Evolutionary conservation across 129 eudicot species (phyloP).

Genomic region (Arctium minus): DNA sequence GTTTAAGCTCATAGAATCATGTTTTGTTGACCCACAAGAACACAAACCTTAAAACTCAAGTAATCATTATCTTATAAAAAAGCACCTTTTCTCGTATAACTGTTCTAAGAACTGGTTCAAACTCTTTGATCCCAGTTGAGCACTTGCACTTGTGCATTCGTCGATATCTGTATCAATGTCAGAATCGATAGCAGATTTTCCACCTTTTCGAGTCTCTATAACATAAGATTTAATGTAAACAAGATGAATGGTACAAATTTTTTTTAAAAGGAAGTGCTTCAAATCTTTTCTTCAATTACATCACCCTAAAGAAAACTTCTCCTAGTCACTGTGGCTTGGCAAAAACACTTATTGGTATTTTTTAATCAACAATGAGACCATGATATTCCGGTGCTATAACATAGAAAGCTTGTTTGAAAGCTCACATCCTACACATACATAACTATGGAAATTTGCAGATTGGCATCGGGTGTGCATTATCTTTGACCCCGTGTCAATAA

Average conservation of each 20-base stretch:
- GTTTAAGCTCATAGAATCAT: background rate
- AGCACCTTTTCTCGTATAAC: slow-evolving; percentile 36
- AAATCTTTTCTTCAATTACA: background rate
- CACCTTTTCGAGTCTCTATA: slow-evolving; percentile 22
- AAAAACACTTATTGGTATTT: background rate
- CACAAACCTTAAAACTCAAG: background rate
- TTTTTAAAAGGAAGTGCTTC: background rate
- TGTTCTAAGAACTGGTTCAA: slow-evolving; percentile 31
- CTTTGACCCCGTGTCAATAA: too few relatives aligned
- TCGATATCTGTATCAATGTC: slow-evolving; percentile 12
- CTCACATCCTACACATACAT: background rate
- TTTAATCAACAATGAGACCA: background rate
- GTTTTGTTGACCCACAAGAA: background rate
- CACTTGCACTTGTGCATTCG: slow-evolving; percentile 23
- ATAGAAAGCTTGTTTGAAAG: background rate
- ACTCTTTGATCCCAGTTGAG: slow-evolving; percentile 23
- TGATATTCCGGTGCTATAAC: background rate
- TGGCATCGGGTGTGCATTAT: too few relatives aligned
- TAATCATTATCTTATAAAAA: background rate
- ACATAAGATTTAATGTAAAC: background rate
- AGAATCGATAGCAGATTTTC: background rate
- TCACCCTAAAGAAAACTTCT: background rate
- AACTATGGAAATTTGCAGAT: too few relatives aligned
- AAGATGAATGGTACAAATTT: background rate
- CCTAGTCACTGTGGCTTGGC: background rate